Evolutionary conservation across 345 rosid genomes (phyloP).

Genomic region (Linum trigynum): DNA sequence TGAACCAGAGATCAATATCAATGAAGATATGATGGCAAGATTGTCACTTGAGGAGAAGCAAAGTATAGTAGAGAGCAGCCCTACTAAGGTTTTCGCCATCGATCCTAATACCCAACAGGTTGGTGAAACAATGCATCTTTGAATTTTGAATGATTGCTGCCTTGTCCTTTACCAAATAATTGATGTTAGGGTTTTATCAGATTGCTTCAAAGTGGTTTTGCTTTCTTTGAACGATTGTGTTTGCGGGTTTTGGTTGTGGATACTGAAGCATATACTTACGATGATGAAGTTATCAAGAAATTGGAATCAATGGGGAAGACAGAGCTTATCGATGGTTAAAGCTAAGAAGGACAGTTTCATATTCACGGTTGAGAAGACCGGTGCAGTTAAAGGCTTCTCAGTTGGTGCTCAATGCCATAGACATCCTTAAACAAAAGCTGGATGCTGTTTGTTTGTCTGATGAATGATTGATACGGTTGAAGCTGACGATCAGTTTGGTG

Average conservation of each 20-base stretch:
- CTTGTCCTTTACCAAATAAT: background rate
- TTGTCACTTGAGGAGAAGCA: slow-evolving; percentile 62
- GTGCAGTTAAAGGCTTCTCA: slow-evolving; percentile 82
- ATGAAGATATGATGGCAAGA: slow-evolving; percentile 79
- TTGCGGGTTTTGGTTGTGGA: slow-evolving; percentile 68
- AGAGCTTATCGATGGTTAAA: slow-evolving; percentile 69
- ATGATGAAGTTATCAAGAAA: slow-evolving; percentile 84
- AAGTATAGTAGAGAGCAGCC: slow-evolving; percentile 77
- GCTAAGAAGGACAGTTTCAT: slow-evolving; percentile 79
- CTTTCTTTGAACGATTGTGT: background rate
- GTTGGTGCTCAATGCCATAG: slow-evolving; percentile 79
- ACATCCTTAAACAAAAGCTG: slow-evolving; percentile 73
- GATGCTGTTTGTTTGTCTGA: slow-evolving; percentile 88
- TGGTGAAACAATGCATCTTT: background rate
- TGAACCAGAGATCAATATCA: slow-evolving; percentile 83
- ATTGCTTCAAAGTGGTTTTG: no score
- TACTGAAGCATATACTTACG: slow-evolving; percentile 85
- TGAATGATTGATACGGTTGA: slow-evolving; percentile 53
- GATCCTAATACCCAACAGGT: slow-evolving; percentile 69
- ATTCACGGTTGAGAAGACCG: slow-evolving; percentile 89
- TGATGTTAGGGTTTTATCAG: no score
- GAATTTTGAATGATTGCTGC: background rate
- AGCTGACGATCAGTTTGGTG: slow-evolving; percentile 98
- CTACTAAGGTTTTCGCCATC: slow-evolving; percentile 72
- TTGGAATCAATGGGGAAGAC: slow-evolving; percentile 89